These are phyloP conservation scores for Apiotrichum brassicae DNA, from an alignment of 1,284 basidiomycete species.

Conservation along the genomic window DNA sequence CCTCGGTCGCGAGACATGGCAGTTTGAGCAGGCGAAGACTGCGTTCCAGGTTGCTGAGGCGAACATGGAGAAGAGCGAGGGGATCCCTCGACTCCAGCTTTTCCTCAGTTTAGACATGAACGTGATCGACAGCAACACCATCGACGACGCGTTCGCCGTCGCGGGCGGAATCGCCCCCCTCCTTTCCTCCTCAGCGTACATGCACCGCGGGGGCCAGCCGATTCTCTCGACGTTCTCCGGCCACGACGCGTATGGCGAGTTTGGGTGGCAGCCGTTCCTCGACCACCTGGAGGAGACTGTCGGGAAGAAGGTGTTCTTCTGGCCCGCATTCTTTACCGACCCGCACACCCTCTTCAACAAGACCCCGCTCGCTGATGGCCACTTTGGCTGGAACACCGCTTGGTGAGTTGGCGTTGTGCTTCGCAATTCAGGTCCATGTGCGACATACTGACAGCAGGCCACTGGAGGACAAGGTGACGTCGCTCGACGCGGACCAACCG, in stretches of 20 bases:
- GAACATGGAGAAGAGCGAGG: background rate
- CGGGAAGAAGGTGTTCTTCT: conserved; percentile 38
- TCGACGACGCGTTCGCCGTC: conserved; percentile 20
- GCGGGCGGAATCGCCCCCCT: conserved; percentile 20
- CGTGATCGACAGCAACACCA: conserved; percentile 30
- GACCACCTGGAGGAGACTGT: conserved; percentile 17
- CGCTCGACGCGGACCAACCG: conserved; percentile 29
- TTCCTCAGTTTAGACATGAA: conserved; percentile 46
- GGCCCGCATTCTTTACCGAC: conserved; percentile 44
- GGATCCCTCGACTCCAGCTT: conserved; percentile 21
- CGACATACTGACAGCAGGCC: conserved; percentile 35
- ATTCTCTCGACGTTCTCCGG: conserved; percentile 43
- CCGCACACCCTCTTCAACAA: conserved; percentile 28
- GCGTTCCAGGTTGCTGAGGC: conserved; percentile 28
- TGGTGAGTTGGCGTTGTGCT: conserved; percentile 34
- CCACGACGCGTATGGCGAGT: conserved; percentile 31
- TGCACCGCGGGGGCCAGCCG: conserved; percentile 18
- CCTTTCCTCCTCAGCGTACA: conserved; percentile 8
- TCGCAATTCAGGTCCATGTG: too few species aligned
- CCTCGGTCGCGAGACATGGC: conserved; percentile 46
- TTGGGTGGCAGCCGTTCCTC: conserved; percentile 37
- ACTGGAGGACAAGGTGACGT: conserved; percentile 21
- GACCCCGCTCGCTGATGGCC: conserved; percentile 34
- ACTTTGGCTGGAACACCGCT: conserved; percentile 44
- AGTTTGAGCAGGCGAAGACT: conserved; percentile 35